Evolutionary conservation across 2,329 filamentous ascomycete species (phyloP).

Genomic region (Coleophoma cylindrospora): DNA sequence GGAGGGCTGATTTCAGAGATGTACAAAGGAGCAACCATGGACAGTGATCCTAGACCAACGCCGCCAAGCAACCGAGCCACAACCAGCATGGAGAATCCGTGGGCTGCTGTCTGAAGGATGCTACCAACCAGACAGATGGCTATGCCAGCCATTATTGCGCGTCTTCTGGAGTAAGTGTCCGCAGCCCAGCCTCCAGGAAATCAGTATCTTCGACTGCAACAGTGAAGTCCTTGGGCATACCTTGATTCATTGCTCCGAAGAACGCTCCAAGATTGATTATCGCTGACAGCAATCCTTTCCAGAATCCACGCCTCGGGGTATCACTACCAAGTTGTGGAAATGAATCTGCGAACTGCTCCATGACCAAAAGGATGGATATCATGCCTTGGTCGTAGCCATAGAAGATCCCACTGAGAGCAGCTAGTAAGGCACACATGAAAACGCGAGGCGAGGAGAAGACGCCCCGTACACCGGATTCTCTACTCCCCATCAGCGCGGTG

Average conservation of each 20-base stretch:
- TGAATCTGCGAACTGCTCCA: not conserved
- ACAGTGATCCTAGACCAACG: conserved; percentile 42
- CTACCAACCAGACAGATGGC: conserved; percentile 44
- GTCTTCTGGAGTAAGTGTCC: not conserved
- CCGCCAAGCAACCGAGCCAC: conserved; percentile 45
- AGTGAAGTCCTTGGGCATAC: not conserved
- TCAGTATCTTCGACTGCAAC: too few relatives aligned
- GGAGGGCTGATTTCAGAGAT: conserved; percentile 45
- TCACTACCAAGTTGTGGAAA: not conserved
- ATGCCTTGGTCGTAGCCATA: not conserved
- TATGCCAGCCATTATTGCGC: conserved; percentile 40
- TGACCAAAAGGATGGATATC: not conserved
- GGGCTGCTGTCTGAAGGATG: conserved; percentile 43
- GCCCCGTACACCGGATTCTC: not conserved
- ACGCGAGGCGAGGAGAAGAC: not conserved
- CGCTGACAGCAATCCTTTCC: not conserved
- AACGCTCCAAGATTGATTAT: not conserved
- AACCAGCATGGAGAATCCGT: conserved; percentile 44
- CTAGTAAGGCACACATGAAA: not conserved
- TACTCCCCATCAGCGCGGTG: not conserved
- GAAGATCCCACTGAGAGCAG: not conserved
- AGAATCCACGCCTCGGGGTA: not conserved
- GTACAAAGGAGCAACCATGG: conserved; percentile 35
- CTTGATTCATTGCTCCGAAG: not conserved
- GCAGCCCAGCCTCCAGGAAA: not conserved